Conservation (phyloP, 2,329 filamentous ascomycete genomes). For the Ceratocystis albifundus region DNA sequence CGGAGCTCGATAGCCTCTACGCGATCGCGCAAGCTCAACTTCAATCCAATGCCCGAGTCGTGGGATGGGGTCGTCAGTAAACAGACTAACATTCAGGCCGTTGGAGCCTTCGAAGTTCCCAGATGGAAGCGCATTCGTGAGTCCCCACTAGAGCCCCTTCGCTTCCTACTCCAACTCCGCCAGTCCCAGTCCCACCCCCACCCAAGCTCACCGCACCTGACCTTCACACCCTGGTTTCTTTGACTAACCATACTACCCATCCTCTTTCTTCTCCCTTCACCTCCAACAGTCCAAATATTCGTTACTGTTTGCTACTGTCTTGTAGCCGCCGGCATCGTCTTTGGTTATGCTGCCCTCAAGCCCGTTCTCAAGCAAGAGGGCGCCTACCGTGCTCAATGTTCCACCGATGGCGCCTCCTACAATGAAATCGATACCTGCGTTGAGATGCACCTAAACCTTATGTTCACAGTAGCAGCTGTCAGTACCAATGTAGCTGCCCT, state of each 20-base stretch:
- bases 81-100: conserved; percentile 36
- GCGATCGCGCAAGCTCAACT: conserved; percentile 40
- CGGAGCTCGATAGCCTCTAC: conserved; percentile 38
- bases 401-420: conserved; percentile 25
- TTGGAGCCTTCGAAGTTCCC: conserved; percentile 44
- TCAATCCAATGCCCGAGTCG: conserved; percentile 44
- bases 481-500: conserved; percentile 78
- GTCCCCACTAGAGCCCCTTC: conserved; percentile 25
- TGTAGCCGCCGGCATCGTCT: conserved; percentile 54
- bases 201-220: not conserved
- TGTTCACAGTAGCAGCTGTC: conserved; percentile 85
- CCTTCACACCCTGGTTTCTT: not conserved
- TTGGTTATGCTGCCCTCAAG: conserved; percentile 77
- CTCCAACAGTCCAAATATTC: conserved; percentile 31
- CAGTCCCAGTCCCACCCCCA: not conserved
- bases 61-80: conserved; percentile 36
- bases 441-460: conserved; percentile 64
- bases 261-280: not conserved
- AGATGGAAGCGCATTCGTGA: conserved; percentile 43
- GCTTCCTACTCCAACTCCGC: not conserved
- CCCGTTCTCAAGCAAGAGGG: conserved; percentile 63
- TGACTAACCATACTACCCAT: not conserved
- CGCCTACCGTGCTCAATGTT: conserved; percentile 56
- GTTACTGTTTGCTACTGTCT: conserved; percentile 34
- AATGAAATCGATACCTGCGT: conserved; percentile 35